Evolutionary conservation across 176 grass and related monocot species (phyloP), one percentile per base, ranked within the genome.

Genomic region (Eleusine indica): DNA sequence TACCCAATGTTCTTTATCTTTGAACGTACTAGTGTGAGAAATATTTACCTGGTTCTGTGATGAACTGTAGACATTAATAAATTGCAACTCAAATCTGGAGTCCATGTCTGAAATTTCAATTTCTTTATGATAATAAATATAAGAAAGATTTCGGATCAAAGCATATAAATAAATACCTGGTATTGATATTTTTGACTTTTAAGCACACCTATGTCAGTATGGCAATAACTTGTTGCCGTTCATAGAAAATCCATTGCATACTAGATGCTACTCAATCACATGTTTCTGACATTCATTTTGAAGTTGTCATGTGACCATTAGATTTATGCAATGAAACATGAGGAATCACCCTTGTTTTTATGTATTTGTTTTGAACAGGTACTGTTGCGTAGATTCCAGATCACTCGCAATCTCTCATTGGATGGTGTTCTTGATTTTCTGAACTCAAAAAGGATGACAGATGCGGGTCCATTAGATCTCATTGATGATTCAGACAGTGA

Each of bases 401-500:
- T 94, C 84, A 99, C 96, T 83, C 87, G 91, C 78, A 99, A 99
- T 87, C 91, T 99, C 54, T 96, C 96, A 9, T 83, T 99, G 73
- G 96, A 99, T 73, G 96, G 96, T 52, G 93, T 96, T 66, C 93
- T 99, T 81, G 96, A 99, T 87, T 96, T 99, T 83, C 81, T 95
- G n/a, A 96, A 99, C 87, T 99, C 96, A 0, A 99, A 96, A 65
- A 96, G 81, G 70, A 99, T 99, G 96, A 99, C 96, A 21, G 93
- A 90, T 84, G 93, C 91, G 21, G 96, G 96, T 43, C 83, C 96
- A 30, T 53, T 99, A 76, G 93, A 99, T 92, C 83, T 99, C 44
- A 99, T 99, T 79, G 91, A 99, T 78, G 93, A 96, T 46, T 82
- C 90, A n/a, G 85, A 96, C 68, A 90, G 85, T 85, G 96, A 96